A percentile compares a stretch with the other conserved stretches of the same genome.
phyloP scores from a whole-genome alignment of 164 flowering plant species.

The Magnolia kwangsiensis region DNA sequence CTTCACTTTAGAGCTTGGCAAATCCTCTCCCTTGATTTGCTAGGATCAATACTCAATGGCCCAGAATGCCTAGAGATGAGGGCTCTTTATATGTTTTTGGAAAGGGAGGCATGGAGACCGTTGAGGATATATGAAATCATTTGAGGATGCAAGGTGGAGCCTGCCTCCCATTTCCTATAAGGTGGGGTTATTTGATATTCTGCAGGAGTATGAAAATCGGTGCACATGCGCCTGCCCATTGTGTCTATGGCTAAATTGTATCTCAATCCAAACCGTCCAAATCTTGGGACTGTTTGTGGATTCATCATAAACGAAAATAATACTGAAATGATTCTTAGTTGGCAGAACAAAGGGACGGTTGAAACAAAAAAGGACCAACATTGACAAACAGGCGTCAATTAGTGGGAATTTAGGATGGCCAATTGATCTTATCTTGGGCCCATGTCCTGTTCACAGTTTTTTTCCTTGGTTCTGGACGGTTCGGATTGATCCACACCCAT shows the following conservation, averaged over 20 bases:
- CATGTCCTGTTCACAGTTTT: too few relatives aligned
- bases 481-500: too few relatives aligned
- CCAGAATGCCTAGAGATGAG: background rate
- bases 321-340: background rate
- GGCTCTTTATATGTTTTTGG: background rate
- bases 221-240: background rate
- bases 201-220: background rate
- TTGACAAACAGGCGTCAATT: too few relatives aligned
- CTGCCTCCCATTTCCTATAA: background rate
- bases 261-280: background rate
- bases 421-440: too few relatives aligned
- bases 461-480: too few relatives aligned
- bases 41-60: background rate
- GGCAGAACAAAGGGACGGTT: background rate
- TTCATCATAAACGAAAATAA: background rate
- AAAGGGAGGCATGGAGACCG: slow-evolving; percentile 11
- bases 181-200: background rate
- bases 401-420: too few relatives aligned
- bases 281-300: background rate
- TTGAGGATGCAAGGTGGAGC: background rate
- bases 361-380: too few relatives aligned
- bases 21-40: slow-evolving; percentile 3
- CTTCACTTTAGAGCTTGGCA: slow-evolving; percentile 10
- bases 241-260: background rate
- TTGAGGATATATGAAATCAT: slow-evolving; percentile 31